Evolutionary conservation across 2,329 filamentous ascomycete species (phyloP).

Genomic region (Fusarium concolor): DNA sequence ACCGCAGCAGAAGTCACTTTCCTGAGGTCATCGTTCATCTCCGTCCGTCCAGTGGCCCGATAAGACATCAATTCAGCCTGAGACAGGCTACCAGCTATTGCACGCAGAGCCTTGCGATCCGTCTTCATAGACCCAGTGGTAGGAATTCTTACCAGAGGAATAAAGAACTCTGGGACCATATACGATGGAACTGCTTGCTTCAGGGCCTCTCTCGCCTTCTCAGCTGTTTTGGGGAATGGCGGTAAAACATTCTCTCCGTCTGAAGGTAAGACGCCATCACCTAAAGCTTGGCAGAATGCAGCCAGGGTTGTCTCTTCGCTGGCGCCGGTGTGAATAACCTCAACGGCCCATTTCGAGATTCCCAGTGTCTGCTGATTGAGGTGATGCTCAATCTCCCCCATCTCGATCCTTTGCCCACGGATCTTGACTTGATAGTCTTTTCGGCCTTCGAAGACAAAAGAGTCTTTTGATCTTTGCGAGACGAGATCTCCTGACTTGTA

Average conservation of each 20-base stretch:
- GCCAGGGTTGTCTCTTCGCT: background rate
- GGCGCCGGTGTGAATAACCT: background rate
- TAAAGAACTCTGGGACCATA: background rate
- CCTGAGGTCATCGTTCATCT: background rate
- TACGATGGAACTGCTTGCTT: background rate
- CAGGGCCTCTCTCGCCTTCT: background rate
- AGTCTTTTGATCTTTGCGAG: background rate
- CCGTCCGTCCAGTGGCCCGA: background rate
- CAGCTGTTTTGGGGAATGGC: background rate
- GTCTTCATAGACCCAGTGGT: background rate
- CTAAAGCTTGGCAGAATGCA: background rate
- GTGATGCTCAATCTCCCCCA: slow-evolving; percentile 38
- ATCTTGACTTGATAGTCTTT: slow-evolving; percentile 43
- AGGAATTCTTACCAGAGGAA: background rate
- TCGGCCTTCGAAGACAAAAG: slow-evolving; percentile 26
- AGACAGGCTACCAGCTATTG: background rate
- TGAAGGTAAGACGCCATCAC: background rate
- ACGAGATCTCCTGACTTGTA: background rate
- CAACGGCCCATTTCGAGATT: background rate
- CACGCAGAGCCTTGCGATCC: background rate
- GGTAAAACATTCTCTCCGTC: background rate
- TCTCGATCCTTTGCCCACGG: slow-evolving; percentile 39
- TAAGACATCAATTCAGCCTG: background rate
- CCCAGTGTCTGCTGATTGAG: background rate
- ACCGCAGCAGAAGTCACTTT: background rate